Percentiles rank a stretch among this genome's conserved stretches.
These are phyloP conservation scores for Acanthamoeba lugdunensis DNA, from an alignment of 208 protist species.

Conservation along the genomic window DNA sequence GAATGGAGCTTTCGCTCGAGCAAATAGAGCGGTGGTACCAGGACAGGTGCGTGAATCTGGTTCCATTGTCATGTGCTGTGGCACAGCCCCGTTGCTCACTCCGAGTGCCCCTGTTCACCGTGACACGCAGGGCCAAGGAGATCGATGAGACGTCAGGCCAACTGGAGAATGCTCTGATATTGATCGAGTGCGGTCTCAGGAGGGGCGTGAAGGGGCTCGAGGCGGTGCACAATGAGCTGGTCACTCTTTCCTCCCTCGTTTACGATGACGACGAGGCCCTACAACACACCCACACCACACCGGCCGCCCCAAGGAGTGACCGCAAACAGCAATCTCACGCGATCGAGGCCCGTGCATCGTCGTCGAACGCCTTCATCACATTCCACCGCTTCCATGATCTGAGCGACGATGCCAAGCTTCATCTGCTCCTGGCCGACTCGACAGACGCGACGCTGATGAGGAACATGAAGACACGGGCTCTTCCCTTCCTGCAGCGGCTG, in stretches of 20 bases:
- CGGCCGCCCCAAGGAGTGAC: neutral
- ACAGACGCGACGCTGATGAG: slow-evolving; percentile 51
- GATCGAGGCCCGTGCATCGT: neutral
- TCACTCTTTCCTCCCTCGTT: neutral
- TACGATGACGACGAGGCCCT: slow-evolving; percentile 18
- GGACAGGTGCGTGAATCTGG: neutral
- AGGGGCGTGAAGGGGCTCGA: slow-evolving; percentile 12
- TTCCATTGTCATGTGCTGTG: neutral
- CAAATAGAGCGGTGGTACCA: slow-evolving; percentile 16
- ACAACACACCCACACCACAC: neutral
- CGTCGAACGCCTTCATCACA: slow-evolving; percentile 21
- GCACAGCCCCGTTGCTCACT: neutral
- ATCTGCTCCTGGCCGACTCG: slow-evolving; percentile 23
- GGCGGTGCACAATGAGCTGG: slow-evolving; percentile 15
- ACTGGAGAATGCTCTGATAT: slow-evolving; percentile 34
- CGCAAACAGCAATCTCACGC: too few relatives aligned
- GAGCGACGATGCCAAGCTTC: slow-evolving; percentile 20
- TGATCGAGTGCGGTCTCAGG: slow-evolving; percentile 38
- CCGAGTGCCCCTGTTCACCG: neutral
- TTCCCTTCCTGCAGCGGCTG: slow-evolving; percentile 55
- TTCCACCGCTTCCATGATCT: slow-evolving; percentile 25
- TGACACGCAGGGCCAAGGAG: neutral
- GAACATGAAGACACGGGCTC: slow-evolving; percentile 19
- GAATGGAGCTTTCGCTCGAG: neutral
- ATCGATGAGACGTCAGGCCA: slow-evolving; percentile 57